A percentile compares a stretch with the other conserved stretches of the same genome.
Conservation (phyloP, 2,329 filamentous ascomycete genomes). For the Ophiostoma perfectum region DNA sequence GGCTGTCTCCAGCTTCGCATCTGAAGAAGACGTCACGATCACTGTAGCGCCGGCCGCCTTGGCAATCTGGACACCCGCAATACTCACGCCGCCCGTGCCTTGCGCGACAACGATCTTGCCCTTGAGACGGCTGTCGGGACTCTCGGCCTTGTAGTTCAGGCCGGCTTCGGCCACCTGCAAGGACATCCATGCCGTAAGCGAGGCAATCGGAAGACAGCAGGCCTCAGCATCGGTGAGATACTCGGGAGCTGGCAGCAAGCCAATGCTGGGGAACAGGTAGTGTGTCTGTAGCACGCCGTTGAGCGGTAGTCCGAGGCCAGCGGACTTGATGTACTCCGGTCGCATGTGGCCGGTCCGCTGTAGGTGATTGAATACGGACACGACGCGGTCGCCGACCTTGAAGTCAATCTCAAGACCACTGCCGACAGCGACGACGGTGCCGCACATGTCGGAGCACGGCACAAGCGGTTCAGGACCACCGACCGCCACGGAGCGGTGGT, state of each 20-base stretch:
- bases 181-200: constrained; percentile 60
- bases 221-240: constrained; percentile 57
- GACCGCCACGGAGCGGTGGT: constrained; percentile 50
- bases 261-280: constrained; percentile 52
- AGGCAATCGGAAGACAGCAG: constrained; percentile 54
- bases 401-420: constrained; percentile 37
- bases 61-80: constrained; percentile 50
- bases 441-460: constrained; percentile 67
- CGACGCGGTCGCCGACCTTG: constrained; percentile 58
- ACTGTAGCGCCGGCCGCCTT: constrained; percentile 47
- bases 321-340: constrained; percentile 49
- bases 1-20: constrained; percentile 45
- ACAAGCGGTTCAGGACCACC: constrained; percentile 44
- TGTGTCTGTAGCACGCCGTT: constrained; percentile 54
- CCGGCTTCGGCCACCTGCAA: constrained; percentile 34
- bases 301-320: constrained; percentile 56
- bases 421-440: constrained; percentile 50
- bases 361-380: constrained; percentile 57
- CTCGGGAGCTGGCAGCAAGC: constrained; percentile 50
- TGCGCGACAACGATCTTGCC: constrained; percentile 46
- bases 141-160: neutral
- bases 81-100: constrained; percentile 50
- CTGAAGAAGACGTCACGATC: constrained; percentile 51
- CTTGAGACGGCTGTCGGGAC: neutral
- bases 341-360: constrained; percentile 56